Conservation (phyloP, 1,284 basidiomycete genomes). For the Papiliotrema fonsecae region DNA sequence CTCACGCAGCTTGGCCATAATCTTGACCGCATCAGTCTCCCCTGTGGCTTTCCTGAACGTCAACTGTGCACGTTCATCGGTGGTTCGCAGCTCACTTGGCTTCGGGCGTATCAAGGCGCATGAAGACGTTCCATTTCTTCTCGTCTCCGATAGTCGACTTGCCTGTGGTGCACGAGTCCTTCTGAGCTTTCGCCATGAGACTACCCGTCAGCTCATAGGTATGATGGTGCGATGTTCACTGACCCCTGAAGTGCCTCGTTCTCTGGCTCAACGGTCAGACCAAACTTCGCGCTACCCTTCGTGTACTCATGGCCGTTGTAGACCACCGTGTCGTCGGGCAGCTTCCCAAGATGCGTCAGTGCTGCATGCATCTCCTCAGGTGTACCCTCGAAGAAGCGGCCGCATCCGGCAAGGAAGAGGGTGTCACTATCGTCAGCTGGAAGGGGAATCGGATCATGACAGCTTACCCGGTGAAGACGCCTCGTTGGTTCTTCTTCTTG, state of each 20-base stretch:
- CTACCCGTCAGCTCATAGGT: slow-evolving; percentile 15
- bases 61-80: neutral
- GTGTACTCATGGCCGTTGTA: slow-evolving; percentile 96
- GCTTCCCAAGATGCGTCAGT: slow-evolving; percentile 65
- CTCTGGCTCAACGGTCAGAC: slow-evolving; percentile 38
- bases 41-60: slow-evolving; percentile 52
- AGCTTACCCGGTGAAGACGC: slow-evolving; percentile 77
- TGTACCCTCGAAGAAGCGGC: slow-evolving; percentile 87
- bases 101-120: slow-evolving; percentile 44
- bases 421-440: slow-evolving; percentile 62
- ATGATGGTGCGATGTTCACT: slow-evolving; percentile 6
- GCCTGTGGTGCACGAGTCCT: slow-evolving; percentile 43
- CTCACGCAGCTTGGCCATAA: slow-evolving; percentile 71
- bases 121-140: slow-evolving; percentile 52
- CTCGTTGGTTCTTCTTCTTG: slow-evolving; percentile 58
- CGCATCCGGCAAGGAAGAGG: slow-evolving; percentile 88
- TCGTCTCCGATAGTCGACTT: slow-evolving; percentile 54
- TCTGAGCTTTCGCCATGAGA: slow-evolving; percentile 32
- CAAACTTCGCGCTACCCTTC: slow-evolving; percentile 53
- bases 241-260: slow-evolving; percentile 41
- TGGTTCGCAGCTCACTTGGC: slow-evolving; percentile 28
- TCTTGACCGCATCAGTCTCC: slow-evolving; percentile 49
- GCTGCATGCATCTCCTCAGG: slow-evolving; percentile 78
- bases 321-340: slow-evolving; percentile 76
- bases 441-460: neutral